Evolutionary conservation across 345 rosid species (phyloP), one percentile per base, ranked within the genome.

Genomic region (Bruguiera parviflora): DNA sequence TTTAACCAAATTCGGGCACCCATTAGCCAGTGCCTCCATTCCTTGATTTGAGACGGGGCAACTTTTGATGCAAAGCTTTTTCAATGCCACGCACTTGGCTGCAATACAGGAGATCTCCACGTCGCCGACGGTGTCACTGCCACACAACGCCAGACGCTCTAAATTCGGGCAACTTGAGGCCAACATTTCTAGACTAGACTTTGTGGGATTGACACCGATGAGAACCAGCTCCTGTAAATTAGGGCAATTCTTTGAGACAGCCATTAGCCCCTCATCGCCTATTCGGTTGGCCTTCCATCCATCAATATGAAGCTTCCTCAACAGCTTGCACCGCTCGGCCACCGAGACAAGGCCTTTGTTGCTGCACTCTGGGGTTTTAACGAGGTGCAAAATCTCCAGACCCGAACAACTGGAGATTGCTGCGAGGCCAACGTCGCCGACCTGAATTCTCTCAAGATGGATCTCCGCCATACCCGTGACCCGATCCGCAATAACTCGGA

Each of bases 221-320:
- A 89, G 81, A 33, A 91, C 91, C 62, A 91, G 66, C 73, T 91
- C 96, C 70, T 87, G 92, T 70, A 91, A 77, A 75, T 84, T 89
- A 25, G 85, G 75, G 73, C 90, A 87, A 32, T 64, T 78, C 64
- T 84, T 89, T 0, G 89, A 89, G 15, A 89, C 83, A 2, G 89
- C 75, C 3, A 77, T 70, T 29, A 89, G 66, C 49, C 95, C 92
- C 10, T 89, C 86, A 61, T 91, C 95, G 0, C 91, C 89, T 22
- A 89, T 86, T 25, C 87, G 83, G 65, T 89, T 84, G 0, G 84
- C 85, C 78, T 86, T 91, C 81, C 85, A 84, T 39, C 95, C 95
- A 83, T 91, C 96, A 10, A 88, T 83, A 70, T 88, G 89, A 73
- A 91, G 92, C 88, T 91, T 89, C 65, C 90, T 82, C 58, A 89